phyloP scores from a whole-genome alignment of 768 basidiomycete genomes.

The Mycena sanguinolenta region DNA sequence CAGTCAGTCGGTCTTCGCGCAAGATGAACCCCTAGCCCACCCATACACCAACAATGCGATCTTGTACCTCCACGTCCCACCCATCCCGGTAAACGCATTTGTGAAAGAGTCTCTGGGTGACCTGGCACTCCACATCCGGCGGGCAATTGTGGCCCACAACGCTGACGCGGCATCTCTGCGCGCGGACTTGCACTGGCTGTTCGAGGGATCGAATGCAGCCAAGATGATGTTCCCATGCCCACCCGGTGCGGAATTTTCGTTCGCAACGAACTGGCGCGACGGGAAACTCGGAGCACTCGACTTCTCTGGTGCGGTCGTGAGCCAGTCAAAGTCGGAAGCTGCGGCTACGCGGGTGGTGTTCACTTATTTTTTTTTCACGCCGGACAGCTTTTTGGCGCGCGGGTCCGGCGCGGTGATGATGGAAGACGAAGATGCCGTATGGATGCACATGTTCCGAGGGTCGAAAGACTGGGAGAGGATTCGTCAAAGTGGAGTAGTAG shows the following conservation, averaged over 20 bases:
- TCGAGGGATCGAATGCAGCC: background rate
- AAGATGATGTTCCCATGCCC: background rate
- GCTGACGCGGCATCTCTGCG: no score
- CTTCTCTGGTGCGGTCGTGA: background rate
- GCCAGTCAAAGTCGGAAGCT: no score
- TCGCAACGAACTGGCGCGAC: background rate
- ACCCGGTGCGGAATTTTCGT: background rate
- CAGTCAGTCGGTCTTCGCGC: no score
- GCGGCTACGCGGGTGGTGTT: conserved; percentile 16
- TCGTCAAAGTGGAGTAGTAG: no score
- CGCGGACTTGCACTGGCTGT: no score
- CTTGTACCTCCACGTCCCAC: no score
- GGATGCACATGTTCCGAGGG: no score
- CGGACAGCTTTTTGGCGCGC: background rate
- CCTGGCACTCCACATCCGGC: background rate
- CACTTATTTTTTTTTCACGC: background rate
- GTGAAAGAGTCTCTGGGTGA: background rate
- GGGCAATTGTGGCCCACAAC: background rate
- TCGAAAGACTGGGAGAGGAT: no score
- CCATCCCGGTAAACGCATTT: no score
- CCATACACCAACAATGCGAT: no score
- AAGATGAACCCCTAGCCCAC: no score
- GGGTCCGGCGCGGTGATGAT: conserved; percentile 10
- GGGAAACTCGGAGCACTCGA: background rate
- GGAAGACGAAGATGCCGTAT: no score